phyloP scores from a whole-genome alignment of 345 rosid genomes.

The Eucalyptus coolabah region DNA sequence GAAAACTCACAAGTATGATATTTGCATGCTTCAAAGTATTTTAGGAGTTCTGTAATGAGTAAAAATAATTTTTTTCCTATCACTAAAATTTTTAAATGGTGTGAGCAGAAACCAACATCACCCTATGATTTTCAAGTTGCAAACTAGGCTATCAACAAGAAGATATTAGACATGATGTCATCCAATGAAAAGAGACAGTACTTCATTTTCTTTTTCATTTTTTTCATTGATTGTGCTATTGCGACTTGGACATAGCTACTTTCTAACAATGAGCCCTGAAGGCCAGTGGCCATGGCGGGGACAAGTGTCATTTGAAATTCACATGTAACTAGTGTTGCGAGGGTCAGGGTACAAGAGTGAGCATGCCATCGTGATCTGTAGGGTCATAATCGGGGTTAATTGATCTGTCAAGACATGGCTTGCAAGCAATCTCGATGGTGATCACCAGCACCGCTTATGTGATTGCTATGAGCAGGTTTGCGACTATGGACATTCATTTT shows the following conservation, averaged over 20 bases:
- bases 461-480: too few species aligned
- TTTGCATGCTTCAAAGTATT: neutral
- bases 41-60: neutral
- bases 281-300: neutral
- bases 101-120: too few species aligned
- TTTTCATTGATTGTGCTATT: neutral
- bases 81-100: too few species aligned
- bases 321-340: accelerated
- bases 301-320: neutral
- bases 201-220: too few species aligned
- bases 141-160: neutral
- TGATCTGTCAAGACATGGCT: accelerated
- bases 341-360: too few species aligned
- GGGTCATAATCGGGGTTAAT: accelerated
- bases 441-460: accelerated
- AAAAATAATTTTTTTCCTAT: too few species aligned
- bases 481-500: accelerated
- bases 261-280: neutral
- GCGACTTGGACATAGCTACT: neutral
- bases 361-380: accelerated
- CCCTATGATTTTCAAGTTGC: neutral
- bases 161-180: neutral
- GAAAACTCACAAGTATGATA: neutral
- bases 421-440: accelerated
- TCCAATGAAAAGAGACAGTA: neutral